Evolutionary conservation across 2,329 filamentous ascomycete genomes (phyloP), one percentile per base, ranked within the genome.

Genomic region (Aureobasidium sp.): DNA sequence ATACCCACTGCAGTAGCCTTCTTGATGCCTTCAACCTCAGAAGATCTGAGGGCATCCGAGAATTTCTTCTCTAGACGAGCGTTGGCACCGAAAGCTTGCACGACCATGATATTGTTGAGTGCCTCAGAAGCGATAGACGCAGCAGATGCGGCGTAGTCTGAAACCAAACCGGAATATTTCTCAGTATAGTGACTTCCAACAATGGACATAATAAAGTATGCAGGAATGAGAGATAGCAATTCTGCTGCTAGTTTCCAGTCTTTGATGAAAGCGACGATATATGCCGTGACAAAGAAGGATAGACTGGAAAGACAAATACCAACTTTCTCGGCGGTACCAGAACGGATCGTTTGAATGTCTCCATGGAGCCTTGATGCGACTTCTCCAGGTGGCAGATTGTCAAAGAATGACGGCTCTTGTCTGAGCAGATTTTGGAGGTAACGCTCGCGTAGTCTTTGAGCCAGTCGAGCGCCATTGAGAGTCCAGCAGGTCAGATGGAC

Each of bases 291-390:
- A 62, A 86, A 86, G 65, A 85, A 87, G 2, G 80, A 80, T 8
- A 79, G 65, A 47, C 77, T 81, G 21, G 77, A 75, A 4, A 87
- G 72, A 58, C 79, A 77, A 29, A 85, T 78, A 48, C 83, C 83
- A 14, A 85, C 83, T 64, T 88, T 88, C 66, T 87, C 84, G 1
- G 80, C 83, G 0, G 83, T 85, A 12, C 84, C 84, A 0, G 78
- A 76, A 61, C 84, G 83, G 48, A 88, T 80, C 1, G 79, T 77
- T 55, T 83, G 78, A 29, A 86, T 83, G 60, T 87, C 83, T 51
- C 75, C 74, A 61, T 82, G 82, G 38, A 88, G 75, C 16, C 83
- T 74, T 7, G 80, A 79, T 1, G 79, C 76, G 11, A 86, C 77
- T 63, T 85, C 80, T 14, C 82, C 83, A 0, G 81, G 75, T 41